A percentile compares a stretch with the other conserved stretches of the same genome.
These are phyloP conservation scores for Fragaria ananassa DNA, from an alignment of 306 rosid species.

Conservation along the genomic window DNA sequence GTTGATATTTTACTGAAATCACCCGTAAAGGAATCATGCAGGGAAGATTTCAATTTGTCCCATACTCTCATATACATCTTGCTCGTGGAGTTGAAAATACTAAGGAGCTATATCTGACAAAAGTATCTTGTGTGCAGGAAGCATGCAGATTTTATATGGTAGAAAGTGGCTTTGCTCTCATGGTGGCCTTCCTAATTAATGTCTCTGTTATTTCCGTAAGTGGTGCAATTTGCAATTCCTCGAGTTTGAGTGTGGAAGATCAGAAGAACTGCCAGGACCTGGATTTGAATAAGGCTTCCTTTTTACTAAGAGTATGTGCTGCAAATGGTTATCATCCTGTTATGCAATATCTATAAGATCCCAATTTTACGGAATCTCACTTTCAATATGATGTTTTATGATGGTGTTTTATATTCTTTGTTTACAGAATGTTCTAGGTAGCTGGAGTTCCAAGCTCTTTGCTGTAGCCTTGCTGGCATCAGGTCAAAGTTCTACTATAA, in stretches of 20 bases:
- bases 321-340: background rate
- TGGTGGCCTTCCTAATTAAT: constrained; percentile 83
- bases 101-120: constrained; percentile 14
- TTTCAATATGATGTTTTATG: constrained; percentile 3
- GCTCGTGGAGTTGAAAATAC: constrained; percentile 1
- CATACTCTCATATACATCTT: background rate
- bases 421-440: constrained; percentile 84
- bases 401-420: background rate
- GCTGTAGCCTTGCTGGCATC: constrained; percentile 94
- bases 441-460: constrained; percentile 93
- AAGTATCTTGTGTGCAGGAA: constrained; percentile 48
- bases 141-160: constrained; percentile 90
- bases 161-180: constrained; percentile 92
- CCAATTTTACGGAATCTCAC: background rate
- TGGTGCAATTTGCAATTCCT: constrained; percentile 80
- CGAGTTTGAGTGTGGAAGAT: constrained; percentile 63
- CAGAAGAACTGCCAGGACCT: constrained; percentile 67
- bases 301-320: constrained; percentile 69
- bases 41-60: background rate
- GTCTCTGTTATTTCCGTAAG: constrained; percentile 85
- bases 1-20: background rate
- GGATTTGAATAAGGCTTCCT: constrained; percentile 92
- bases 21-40: background rate
- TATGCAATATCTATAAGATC: background rate
- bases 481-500: constrained; percentile 98